Evolutionary conservation across 140 eudicot species (phyloP).

Genomic region (Erigeron philadelphicus): DNA sequence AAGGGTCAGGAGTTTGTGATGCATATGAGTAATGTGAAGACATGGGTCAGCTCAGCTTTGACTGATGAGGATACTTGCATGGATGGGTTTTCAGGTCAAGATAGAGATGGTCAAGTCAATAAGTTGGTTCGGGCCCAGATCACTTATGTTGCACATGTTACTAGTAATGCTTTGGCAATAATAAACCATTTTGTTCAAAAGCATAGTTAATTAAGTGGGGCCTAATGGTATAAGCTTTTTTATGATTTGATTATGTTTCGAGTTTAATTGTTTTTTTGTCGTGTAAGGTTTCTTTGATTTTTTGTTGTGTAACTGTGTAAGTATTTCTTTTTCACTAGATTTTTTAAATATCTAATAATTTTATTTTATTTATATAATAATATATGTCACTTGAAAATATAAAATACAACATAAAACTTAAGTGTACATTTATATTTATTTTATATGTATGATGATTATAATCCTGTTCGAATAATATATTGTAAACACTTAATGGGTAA

Average conservation of each 20-base stretch:
- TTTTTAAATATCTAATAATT: too few relatives aligned
- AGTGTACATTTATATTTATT: too few relatives aligned
- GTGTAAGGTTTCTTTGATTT: too few relatives aligned
- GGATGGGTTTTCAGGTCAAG: conserved; percentile 69
- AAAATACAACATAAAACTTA: too few relatives aligned
- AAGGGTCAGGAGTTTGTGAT: conserved; percentile 38
- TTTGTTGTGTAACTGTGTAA: too few relatives aligned
- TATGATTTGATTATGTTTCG: not conserved
- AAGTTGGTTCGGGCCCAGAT: conserved; percentile 45
- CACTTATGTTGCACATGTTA: conserved; percentile 51
- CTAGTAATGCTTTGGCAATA: conserved; percentile 72
- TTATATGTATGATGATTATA: too few relatives aligned
- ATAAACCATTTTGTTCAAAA: conserved; percentile 45
- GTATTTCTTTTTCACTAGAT: too few relatives aligned
- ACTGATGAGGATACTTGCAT: conserved; percentile 67
- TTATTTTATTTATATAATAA: too few relatives aligned
- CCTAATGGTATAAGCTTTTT: not conserved
- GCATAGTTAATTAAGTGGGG: conserved; percentile 19
- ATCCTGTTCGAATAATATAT: too few relatives aligned
- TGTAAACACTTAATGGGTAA: too few relatives aligned
- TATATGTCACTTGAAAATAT: too few relatives aligned
- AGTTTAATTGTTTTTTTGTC: too few relatives aligned
- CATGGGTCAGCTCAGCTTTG: conserved; percentile 87
- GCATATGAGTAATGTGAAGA: conserved; percentile 68
- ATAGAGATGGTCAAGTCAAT: conserved; percentile 44